Evolutionary conservation across 495 filamentous ascomycete species (phyloP).

Genomic region (Neurospora pannonica): DNA sequence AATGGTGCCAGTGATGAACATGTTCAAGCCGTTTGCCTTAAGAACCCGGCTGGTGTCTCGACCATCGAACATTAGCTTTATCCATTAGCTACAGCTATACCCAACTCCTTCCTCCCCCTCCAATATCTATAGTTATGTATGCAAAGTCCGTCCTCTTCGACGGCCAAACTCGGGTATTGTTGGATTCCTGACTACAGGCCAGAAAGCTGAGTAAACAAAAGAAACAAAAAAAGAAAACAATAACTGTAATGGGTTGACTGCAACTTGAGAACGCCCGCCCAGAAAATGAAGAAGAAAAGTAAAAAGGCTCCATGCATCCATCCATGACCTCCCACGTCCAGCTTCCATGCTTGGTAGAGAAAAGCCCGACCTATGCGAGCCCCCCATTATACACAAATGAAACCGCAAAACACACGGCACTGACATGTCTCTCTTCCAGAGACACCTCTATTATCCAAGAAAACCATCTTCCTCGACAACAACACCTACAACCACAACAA

Average conservation of each 20-base stretch:
- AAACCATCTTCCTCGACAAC: neutral
- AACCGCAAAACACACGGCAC: neutral
- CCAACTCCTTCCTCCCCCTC: neutral
- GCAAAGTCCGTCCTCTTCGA: neutral
- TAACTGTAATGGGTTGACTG: neutral
- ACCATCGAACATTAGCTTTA: neutral
- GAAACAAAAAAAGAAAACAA: neutral
- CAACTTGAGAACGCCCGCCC: neutral
- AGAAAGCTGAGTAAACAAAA: neutral
- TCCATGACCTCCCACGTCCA: neutral
- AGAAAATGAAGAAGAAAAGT: neutral
- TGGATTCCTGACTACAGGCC: neutral
- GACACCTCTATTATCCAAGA: neutral
- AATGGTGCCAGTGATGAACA: neutral
- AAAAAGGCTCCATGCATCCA: neutral
- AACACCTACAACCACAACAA: constrained; percentile 58
- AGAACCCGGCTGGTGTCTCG: too few species aligned
- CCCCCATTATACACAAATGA: neutral
- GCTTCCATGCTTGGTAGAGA: neutral
- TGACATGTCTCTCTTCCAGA: neutral
- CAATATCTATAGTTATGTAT: neutral
- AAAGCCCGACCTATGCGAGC: neutral
- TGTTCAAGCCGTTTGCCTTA: too few species aligned
- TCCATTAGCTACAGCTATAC: neutral
- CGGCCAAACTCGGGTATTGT: neutral